Conservation (phyloP, 202 grass and related monocot species). For the Setaria viridis region DNA sequence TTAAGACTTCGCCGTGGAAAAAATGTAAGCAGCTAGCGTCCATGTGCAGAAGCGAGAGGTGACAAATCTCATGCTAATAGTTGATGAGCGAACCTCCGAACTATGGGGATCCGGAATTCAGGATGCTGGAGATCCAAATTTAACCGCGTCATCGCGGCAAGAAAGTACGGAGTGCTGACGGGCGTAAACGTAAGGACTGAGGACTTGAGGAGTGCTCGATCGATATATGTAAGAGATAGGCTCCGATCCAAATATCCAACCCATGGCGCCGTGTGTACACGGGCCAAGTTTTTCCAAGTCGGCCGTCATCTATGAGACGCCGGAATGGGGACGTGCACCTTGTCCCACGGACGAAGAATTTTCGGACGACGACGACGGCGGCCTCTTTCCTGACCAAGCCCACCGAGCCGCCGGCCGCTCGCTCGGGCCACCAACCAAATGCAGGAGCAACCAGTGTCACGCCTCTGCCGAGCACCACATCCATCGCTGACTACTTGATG, state of each 20-base stretch:
- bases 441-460: not conserved
- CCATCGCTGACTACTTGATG: not conserved
- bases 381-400: not conserved
- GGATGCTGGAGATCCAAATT: not conserved
- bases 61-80: not conserved
- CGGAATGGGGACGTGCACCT: not conserved
- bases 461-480: not conserved
- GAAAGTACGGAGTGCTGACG: not conserved
- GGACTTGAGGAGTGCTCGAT: too few relatives aligned
- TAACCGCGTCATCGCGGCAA: not conserved
- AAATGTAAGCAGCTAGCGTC: not conserved
- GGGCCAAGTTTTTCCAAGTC: slow-evolving; percentile 5
- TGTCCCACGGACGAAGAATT: not conserved
- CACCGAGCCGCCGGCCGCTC: not conserved
- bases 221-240: too few relatives aligned
- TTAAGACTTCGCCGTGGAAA: not conserved
- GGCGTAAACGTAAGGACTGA: not conserved
- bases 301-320: not conserved
- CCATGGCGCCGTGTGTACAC: not conserved
- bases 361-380: not conserved
- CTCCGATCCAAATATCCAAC: too few relatives aligned
- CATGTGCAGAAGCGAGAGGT: not conserved
- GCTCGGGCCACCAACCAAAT: not conserved
- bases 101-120: not conserved
- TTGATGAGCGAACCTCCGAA: not conserved